Evolutionary conservation across 148 eudicot genomes (phyloP).

Genomic region (Vaccinium vitisidaea): DNA sequence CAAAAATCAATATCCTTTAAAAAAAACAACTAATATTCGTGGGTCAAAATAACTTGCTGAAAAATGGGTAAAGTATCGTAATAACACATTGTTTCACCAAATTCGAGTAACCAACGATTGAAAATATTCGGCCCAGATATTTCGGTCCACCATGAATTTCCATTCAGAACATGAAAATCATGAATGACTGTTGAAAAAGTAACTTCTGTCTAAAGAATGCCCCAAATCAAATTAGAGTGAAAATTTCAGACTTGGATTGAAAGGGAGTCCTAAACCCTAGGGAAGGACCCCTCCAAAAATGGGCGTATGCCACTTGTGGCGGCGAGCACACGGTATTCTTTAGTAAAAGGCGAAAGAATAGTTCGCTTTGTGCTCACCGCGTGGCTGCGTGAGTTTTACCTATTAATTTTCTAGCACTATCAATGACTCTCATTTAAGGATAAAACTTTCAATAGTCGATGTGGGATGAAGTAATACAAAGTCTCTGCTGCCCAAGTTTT

Average conservation of each 20-base stretch:
- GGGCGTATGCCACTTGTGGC: neutral
- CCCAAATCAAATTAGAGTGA: too few species aligned
- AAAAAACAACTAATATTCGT: too few species aligned
- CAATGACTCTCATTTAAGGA: neutral
- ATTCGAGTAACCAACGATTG: too few species aligned
- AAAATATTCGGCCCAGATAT: too few species aligned
- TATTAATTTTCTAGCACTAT: neutral
- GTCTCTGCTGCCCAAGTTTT: neutral
- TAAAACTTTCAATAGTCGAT: neutral
- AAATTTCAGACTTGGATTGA: neutral
- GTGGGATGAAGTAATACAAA: neutral
- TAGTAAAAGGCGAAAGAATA: conserved; percentile 35
- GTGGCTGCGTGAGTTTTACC: conserved; percentile 9
- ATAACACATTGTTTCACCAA: too few species aligned
- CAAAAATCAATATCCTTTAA: too few species aligned
- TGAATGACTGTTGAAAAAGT: too few species aligned
- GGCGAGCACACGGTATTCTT: conserved; percentile 27
- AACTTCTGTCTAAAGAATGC: too few species aligned
- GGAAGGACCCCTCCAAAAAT: neutral
- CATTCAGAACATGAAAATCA: too few species aligned
- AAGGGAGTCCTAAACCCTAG: neutral
- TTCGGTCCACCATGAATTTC: too few species aligned
- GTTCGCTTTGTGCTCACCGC: conserved; percentile 28
- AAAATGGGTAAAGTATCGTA: too few species aligned
- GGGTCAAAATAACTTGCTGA: too few species aligned